phyloP scores from a whole-genome alignment of 306 rosid species.

The Arachis stenosperma region DNA sequence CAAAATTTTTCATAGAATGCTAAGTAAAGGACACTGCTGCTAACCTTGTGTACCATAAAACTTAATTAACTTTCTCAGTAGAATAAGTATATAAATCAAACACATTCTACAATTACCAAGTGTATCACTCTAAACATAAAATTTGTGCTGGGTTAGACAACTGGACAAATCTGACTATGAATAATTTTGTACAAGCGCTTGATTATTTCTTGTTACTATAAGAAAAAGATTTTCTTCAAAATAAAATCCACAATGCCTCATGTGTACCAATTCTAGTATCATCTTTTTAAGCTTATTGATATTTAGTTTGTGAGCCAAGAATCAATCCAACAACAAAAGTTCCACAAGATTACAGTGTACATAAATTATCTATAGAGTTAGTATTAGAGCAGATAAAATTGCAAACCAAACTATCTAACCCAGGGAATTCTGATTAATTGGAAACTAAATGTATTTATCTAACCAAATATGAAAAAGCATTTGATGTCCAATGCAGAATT shows the following conservation, averaged over 20 bases:
- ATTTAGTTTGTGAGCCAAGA: not conserved
- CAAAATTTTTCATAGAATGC: not conserved
- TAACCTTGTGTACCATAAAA: conserved; percentile 11
- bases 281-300: conserved; percentile 1
- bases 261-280: not conserved
- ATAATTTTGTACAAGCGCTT: not conserved
- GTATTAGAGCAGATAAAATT: conserved; percentile 13
- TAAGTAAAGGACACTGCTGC: not conserved
- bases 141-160: not conserved
- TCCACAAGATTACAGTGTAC: not conserved
- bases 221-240: not conserved
- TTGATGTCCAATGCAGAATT: conserved; percentile 25
- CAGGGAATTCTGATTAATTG: conserved; percentile 2
- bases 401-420: conserved; percentile 17
- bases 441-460: conserved; percentile 22
- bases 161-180: not conserved
- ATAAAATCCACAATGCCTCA: not conserved
- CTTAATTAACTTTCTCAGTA: not conserved
- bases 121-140: conserved; percentile 2
- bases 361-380: not conserved
- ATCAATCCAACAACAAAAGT: not conserved
- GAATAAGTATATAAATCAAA: not conserved
- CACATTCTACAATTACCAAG: conserved; percentile 8
- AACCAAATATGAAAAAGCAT: conserved; percentile 27
- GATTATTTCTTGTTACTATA: conserved; percentile 11